Evolutionary conservation across 495 filamentous ascomycete genomes (phyloP), one percentile per base, ranked within the genome.

Genomic region (Daldinia vernicosa): DNA sequence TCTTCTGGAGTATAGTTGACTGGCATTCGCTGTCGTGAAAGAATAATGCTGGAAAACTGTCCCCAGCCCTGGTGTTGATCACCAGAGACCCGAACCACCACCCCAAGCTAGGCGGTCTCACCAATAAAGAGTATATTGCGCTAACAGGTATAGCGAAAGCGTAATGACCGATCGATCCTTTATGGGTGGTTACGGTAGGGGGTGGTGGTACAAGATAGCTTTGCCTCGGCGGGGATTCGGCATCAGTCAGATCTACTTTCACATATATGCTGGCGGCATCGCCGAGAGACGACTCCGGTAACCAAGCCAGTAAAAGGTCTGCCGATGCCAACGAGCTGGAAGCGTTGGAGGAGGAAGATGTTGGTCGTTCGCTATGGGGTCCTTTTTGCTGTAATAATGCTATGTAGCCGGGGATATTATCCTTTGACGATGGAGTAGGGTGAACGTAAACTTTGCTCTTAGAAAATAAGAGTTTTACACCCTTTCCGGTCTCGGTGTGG

Each of bases 391-490:
- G 93, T 28, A 99, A 84, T 3, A 99, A 86, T 28, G 95, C 95
- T 67, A 99, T 91, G 74, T 96, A 99, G 22, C 95, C 95, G n/a
- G 93, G 83, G 68, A 99, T 95, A 68, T 99, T 99, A 80, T 99
- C 96, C 83, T 92, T 95, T 6, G 95, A 85, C 2, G 93, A 95
- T 0, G 96, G 90, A 0, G 93, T 94, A 0, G 96, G 95, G 79
- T 99, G 95, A n/a, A 99, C 89, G 76, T 98, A 99, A 76, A 99
- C 95, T 84, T 99, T 99, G 89, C 94, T 97, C 81, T 99, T 99
- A 26, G 93, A 94, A 74, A 90, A 98, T 27, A 99, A 82, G n/a
- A 99, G 84, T 82, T 98, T 99, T 45, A 99, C 96, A 6, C 95
- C 95, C 66, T 89, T 87, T 2, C 92, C 90, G 1, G 91, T 88